Percentiles rank a stretch among this genome's conserved stretches.
phyloP scores from a whole-genome alignment of 2,329 filamentous ascomycete species.

The Sporothrix brasiliensis region DNA sequence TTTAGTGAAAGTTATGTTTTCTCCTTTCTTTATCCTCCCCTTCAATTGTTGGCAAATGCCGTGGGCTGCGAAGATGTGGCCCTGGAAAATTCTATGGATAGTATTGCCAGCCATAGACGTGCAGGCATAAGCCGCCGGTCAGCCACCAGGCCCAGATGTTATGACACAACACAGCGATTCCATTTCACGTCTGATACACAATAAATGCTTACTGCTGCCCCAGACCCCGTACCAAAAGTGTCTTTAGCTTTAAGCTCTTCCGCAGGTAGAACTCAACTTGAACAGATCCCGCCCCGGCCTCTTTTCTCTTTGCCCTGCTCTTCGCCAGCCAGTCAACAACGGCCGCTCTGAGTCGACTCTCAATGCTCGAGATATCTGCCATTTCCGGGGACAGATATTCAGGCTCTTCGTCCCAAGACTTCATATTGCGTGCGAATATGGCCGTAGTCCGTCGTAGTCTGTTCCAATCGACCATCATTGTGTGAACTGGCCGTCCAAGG shows the following conservation, averaged over 20 bases:
- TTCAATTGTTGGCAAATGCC: neutral
- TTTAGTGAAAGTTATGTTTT: neutral
- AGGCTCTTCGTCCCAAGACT: neutral
- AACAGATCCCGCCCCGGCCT: slow-evolving; percentile 3
- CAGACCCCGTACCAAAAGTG: slow-evolving; percentile 3
- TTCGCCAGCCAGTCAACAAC: slow-evolving; percentile 31
- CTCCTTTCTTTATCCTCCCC: neutral
- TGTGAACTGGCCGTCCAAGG: neutral
- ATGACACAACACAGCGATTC: neutral
- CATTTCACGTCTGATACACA: slow-evolving; percentile 4
- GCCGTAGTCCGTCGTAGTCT: slow-evolving; percentile 19
- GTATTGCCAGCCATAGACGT: neutral
- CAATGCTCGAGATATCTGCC: slow-evolving; percentile 29
- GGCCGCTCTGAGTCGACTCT: slow-evolving; percentile 29
- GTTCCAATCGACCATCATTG: slow-evolving; percentile 23
- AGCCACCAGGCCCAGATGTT: neutral
- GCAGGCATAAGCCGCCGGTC: neutral
- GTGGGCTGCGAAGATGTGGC: neutral
- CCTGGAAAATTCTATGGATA: neutral
- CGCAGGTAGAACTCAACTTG: slow-evolving; percentile 34
- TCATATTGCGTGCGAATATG: slow-evolving; percentile 1
- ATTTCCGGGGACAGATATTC: slow-evolving; percentile 27
- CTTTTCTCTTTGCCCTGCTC: neutral
- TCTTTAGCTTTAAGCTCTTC: slow-evolving; percentile 30
- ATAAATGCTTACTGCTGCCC: neutral